These are phyloP conservation scores for Fusarium algeriense DNA, from an alignment of 2,329 filamentous ascomycete genomes.

Conservation along the genomic window DNA sequence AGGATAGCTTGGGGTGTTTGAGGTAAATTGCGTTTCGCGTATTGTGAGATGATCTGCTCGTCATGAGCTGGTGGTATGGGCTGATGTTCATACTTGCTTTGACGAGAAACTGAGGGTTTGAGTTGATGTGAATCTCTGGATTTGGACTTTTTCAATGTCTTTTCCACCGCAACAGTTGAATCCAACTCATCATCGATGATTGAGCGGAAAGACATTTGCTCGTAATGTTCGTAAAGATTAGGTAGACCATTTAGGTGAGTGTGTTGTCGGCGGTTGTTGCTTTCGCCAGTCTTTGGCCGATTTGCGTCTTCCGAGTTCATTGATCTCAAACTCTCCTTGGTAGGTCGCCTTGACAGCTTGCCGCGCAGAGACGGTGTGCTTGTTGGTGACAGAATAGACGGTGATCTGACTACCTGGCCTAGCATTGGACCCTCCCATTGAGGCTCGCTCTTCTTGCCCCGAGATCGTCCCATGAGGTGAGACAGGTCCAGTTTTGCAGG, in stretches of 20 bases:
- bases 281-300: constrained; percentile 46
- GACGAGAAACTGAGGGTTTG: constrained; percentile 14
- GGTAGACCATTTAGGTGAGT: constrained; percentile 57
- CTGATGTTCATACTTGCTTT: constrained; percentile 32
- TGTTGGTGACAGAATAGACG: constrained; percentile 57
- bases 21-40: constrained; percentile 42
- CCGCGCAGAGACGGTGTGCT: constrained; percentile 48
- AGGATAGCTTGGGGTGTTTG: constrained; percentile 39
- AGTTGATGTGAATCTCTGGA: constrained; percentile 26
- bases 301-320: constrained; percentile 38
- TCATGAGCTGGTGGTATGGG: constrained; percentile 32
- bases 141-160: constrained; percentile 20
- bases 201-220: constrained; percentile 65
- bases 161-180: constrained; percentile 26
- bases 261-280: constrained; percentile 39
- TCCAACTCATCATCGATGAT: constrained; percentile 49
- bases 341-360: constrained; percentile 52
- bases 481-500: constrained; percentile 64
- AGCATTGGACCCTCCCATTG: constrained; percentile 51
- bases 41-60: constrained; percentile 45
- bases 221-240: constrained; percentile 69
- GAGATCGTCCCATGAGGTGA: constrained; percentile 55
- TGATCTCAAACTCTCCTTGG: constrained; percentile 53
- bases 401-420: constrained; percentile 57
- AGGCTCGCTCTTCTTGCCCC: constrained; percentile 49